Base-by-base conservation (phyloP, 1,284 basidiomycete species). In the Hymenochaete sp. region DNA sequence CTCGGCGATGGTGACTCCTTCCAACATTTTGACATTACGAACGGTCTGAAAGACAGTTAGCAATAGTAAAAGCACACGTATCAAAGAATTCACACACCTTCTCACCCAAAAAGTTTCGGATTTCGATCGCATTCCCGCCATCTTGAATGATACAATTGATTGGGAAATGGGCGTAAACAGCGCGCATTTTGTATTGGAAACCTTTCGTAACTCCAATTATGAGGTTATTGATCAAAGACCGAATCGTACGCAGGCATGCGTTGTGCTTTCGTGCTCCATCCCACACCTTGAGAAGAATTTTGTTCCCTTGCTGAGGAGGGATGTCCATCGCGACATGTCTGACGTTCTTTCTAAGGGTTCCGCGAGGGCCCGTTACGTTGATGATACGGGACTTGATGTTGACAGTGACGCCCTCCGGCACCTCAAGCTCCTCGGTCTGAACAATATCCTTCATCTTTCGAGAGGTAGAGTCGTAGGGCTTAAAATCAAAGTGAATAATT, bases 131-230 rank as follows among this genome's bases (percentile, higher is more conserved):
- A 46, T 64, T 64, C 49, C 90, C 91, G 57, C 71, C 71, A 36
- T 87, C 83, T 65, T 87, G 82, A 62, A 98, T 92, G 67, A 98
- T 98, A 65, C 90, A 86, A 77, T 99, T 98, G 78, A 99, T 97
- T 55, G 96, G 96, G 79, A 99, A 99, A 79, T 99, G 96, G 61
- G 96, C 96, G 66, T 98, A 99, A 50, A 98, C 96, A 29, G 93
- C 77, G 60, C 91, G 88, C 92, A 97, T 95, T 85, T 98, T 98
- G 82, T 99, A 99, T 62, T 85, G 82, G 84, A 98, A 98, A 54
- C 95, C 96, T 78, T 93, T 90, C 45, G 93, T 98, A 52, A 97
- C 93, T 58, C 93, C 95, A 58, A 74, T 93, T 67, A 98, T 80
- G 93, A 98, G 93, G 78, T 99, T 98, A 66, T 79, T 80, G 60